Base-by-base conservation (phyloP, 202 grass and related monocot genomes). In the Panicum hallii region DNA sequence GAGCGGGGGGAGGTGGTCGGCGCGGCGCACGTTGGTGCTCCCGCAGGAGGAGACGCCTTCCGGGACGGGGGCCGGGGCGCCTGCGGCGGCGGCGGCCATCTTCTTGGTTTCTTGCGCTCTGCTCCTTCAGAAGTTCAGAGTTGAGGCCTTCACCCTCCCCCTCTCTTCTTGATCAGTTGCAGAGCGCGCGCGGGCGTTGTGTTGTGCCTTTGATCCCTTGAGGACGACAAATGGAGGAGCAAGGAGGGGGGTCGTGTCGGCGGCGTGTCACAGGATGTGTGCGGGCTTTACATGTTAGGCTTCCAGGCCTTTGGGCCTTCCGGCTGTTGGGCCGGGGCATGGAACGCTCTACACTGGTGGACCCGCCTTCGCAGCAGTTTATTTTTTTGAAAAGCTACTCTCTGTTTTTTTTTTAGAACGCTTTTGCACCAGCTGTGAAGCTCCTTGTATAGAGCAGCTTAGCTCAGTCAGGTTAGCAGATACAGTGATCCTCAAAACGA, bases 11-110 rank as follows among this genome's bases (percentile, higher is more conserved):
- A 79, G 73, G 74, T 49, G 55, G 62, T 88, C 88, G 16, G 68
- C 15, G 73, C 74, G 88, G 66, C 83, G 74, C 88, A 76, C 38
- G 85, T 90, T 90, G 67, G 42, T 85, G 85, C 79, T 93, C 40
- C 74, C 26, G 68, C 78, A 88, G 73, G 91, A 90, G 68, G 87
- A 88, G 67, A 79, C 48, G 40, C 69, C 71, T 54, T 86, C 42
- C n/a, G 0, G 23, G 79, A 47, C 46, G 74, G 23, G 62, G 78
- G 17, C 55, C 81, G 47, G 70, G 54, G 70, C 80, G 36, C 8
- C 38, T 75, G 40, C 70, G 46, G 75, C 70, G 63, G 12, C 56
- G 77, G 48, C 85, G 40, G 85, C 85, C 85, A 88, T 88, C 82
- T 85, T 85, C 57, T 81, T 67, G 40, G 41, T 22, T 82, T 78